Evolutionary conservation across 108 stramenopile genomes (phyloP), one percentile per base, ranked within the genome.

Genomic region (Nitzschia sp.): DNA sequence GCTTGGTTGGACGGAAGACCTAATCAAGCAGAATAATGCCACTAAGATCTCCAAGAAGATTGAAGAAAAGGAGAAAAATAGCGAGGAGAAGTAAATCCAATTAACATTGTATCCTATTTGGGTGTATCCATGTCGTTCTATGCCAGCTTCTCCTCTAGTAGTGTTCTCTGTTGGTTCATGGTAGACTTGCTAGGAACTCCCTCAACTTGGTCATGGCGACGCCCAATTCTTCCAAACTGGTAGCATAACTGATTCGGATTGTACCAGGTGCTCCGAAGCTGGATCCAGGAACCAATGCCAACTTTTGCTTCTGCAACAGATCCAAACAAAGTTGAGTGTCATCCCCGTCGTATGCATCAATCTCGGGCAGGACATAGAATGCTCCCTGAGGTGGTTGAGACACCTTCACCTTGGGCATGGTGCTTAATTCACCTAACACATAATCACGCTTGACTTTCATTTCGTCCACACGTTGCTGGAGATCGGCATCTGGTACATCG

Each of bases 201-300:
- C 63, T 44, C 37, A 94, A 53, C 65, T 90, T 90, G 0, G 57
- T 59, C 84, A 97, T 90, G 37, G 96, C 93, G 9, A 78, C 67
- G 58, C 77, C 65, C 54, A 98, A 78, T 58, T 93, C 95, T 54
- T 91, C 92, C 79, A 89, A 74, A 53, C 92, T 91, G 20, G 97
- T 91, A n/a, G 97, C 97, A 78, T 97, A 98, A 69, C 92, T 93
- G 50, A 98, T 80, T 29, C 97, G 89, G 12, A 97, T 80, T 0
- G 91, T 90, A 5, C 87, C 89, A 6, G 92, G 81, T n/a, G 91
- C 93, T 39, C 96, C 96, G 76, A 98, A 98, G 53, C 84, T 84
- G 7, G 85, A 87, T 39, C 97, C 97, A 2, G 97, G 96, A n/a
- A 97, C 96, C 56, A 98, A 71, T 3, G 97, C 97, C 59, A 98